phyloP scores from a whole-genome alignment of 2,329 filamentous ascomycete species.

The Grosmannia clavigera region DNA sequence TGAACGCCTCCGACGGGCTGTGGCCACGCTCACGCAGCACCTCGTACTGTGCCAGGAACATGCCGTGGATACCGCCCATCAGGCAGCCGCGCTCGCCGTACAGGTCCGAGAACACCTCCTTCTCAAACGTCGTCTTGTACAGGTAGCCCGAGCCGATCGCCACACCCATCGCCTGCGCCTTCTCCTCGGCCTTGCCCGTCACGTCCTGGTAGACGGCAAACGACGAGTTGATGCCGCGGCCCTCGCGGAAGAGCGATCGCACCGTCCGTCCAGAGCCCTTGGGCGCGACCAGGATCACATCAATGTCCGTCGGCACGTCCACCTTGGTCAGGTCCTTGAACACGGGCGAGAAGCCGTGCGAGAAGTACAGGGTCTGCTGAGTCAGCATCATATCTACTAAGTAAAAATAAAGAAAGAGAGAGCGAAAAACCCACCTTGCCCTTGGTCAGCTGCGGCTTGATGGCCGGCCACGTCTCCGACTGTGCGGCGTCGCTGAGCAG shows the following conservation, averaged over 20 bases:
- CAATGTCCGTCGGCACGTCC: conserved; percentile 87
- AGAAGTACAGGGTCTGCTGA: conserved; percentile 92
- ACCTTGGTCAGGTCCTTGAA: conserved; percentile 99
- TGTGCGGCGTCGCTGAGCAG: conserved; percentile 94
- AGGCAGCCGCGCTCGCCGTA: conserved; percentile 99
- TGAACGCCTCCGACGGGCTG: conserved; percentile 96
- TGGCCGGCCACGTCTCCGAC: conserved; percentile 94
- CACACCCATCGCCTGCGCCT: conserved; percentile 90
- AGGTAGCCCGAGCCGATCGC: conserved; percentile 97
- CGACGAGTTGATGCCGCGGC: conserved; percentile 98
- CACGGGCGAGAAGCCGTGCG: conserved; percentile 98
- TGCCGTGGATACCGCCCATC: conserved; percentile 99
- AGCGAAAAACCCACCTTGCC: conserved; percentile 60
- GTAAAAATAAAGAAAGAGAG: background rate
- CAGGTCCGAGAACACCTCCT: conserved; percentile 99
- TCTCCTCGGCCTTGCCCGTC: conserved; percentile 95
- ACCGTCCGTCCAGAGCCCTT: conserved; percentile 99
- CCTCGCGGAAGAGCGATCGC: conserved; percentile 96
- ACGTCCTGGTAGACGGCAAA: conserved; percentile 98
- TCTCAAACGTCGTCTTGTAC: conserved; percentile 99
- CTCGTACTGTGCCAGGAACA: conserved; percentile 99
- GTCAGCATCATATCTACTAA: background rate
- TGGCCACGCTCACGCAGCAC: conserved; percentile 98
- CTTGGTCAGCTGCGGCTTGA: conserved; percentile 97
- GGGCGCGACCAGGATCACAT: conserved; percentile 98